phyloP scores from a whole-genome alignment of 768 basidiomycete species.

The Hemileccinum impolitum region DNA sequence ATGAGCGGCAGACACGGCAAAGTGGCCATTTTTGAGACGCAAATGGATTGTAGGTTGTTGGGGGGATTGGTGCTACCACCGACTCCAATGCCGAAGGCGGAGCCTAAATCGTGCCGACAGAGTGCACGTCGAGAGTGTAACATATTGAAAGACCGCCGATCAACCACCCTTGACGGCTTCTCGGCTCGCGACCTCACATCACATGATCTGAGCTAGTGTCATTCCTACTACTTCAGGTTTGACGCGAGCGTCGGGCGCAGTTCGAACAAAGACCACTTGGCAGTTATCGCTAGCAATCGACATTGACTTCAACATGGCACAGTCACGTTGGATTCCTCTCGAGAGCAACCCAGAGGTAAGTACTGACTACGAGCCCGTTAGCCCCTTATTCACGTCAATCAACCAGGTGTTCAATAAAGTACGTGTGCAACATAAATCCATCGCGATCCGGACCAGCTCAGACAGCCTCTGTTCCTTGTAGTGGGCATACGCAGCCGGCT shows the following conservation, averaged over 20 bases:
- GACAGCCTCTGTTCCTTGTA: slow-evolving; percentile 17
- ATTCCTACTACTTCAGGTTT: too few relatives aligned
- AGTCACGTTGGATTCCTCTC: slow-evolving; percentile 68
- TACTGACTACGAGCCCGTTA: neutral
- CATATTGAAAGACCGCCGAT: too few relatives aligned
- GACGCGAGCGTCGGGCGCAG: neutral
- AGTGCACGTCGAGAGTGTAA: too few relatives aligned
- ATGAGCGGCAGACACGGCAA: too few relatives aligned
- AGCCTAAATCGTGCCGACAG: too few relatives aligned
- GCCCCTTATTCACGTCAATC: slow-evolving; percentile 5
- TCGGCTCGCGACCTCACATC: too few relatives aligned
- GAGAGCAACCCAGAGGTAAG: slow-evolving; percentile 68
- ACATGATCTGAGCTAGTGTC: neutral
- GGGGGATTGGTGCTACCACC: too few relatives aligned
- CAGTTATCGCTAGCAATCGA: neutral
- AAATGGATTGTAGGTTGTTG: too few relatives aligned
- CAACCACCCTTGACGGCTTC: too few relatives aligned
- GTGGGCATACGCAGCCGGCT: slow-evolving; percentile 72
- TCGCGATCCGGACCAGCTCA: slow-evolving; percentile 1
- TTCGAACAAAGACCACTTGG: too few relatives aligned
- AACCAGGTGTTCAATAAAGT: slow-evolving; percentile 33
- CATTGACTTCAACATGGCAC: slow-evolving; percentile 14
- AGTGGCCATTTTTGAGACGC: too few relatives aligned
- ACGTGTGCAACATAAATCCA: slow-evolving; percentile 3
- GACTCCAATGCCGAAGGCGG: too few relatives aligned